phyloP scores from a whole-genome alignment of 164 flowering plant species.

The Protea cynaroides region DNA sequence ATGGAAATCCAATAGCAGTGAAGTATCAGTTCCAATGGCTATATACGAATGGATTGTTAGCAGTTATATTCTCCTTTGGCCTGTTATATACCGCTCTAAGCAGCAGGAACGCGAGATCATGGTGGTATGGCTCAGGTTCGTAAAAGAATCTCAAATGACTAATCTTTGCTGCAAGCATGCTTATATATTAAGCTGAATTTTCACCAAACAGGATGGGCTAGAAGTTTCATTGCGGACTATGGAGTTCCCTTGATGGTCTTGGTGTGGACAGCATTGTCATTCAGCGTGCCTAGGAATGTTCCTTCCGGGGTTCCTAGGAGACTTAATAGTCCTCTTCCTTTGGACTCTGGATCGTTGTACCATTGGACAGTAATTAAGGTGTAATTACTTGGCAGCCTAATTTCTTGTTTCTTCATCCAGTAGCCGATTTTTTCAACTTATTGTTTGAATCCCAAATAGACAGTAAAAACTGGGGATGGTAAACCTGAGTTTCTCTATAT shows the following conservation, averaged over 20 bases:
- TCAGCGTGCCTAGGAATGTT: slow-evolving; percentile 19
- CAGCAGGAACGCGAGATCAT: slow-evolving; percentile 55
- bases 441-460: background rate
- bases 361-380: slow-evolving; percentile 33
- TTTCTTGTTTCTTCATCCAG: background rate
- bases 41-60: slow-evolving; percentile 32
- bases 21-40: slow-evolving; percentile 22
- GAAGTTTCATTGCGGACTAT: slow-evolving; percentile 37
- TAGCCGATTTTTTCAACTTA: background rate
- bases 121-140: slow-evolving; percentile 49
- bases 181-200: background rate
- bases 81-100: slow-evolving; percentile 40
- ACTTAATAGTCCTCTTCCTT: slow-evolving; percentile 24
- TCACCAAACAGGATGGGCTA: slow-evolving; percentile 14
- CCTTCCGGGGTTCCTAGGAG: slow-evolving; percentile 29
- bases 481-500: no score
- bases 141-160: background rate
- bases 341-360: slow-evolving; percentile 19
- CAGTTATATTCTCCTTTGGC: slow-evolving; percentile 42
- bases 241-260: slow-evolving; percentile 51
- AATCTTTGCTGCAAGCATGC: background rate
- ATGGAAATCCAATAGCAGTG: slow-evolving; percentile 7
- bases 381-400: background rate
- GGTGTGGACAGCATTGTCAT: slow-evolving; percentile 37
- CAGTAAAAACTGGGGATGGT: background rate